Evolutionary conservation across 805 yeast species (phyloP), one percentile per base, ranked within the genome.

Genomic region (Candida succiphila): DNA sequence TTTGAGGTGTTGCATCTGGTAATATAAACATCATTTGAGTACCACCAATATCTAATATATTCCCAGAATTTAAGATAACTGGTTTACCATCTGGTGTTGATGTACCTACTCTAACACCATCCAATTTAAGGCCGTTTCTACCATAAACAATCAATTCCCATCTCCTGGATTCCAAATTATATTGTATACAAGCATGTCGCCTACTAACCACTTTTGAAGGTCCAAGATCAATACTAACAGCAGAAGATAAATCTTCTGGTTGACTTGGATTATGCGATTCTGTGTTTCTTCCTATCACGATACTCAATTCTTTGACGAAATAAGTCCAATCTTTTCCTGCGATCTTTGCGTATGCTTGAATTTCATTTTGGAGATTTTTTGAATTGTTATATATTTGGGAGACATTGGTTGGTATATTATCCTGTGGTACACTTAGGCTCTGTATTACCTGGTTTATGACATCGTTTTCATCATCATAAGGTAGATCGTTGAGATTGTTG

Each of bases 21-120:
- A 92, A 64, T 25, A 92, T 92, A 52, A 92, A 92, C 94, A 92
- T 89, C 97, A 92, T 92, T 58, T 92, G 97, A 9, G 95, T 87
- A 5, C 96, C 96, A 14, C 97, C 97, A 30, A 92, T 78, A 48
- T 92, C 99, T 37, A 92, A 59, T 14, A 92, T 75, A 27, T 89
- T 83, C n/a, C 98, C 98, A 2, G 94, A 79, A 33, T 71, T 69
- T 36, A 92, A 67, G 10, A 77, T 69, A 12, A 78, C 68, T 14
- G 46, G 59, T 3, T 69, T 65, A 0, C 42, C 45, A 10, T 52
- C 46, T 8, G 62, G 65, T 20, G 55, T 49, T 26, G 63, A 52
- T 27, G 68, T 56, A 29, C 47, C 52, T n/a, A 55, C 39, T 44
- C 73, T 63, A n/a, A 54, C 58, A 21, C 85, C 83, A 60, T 92